These are phyloP conservation scores for Fusarium sp. DNA, from an alignment of 2,329 filamentous ascomycete species.

Conservation along the genomic window DNA sequence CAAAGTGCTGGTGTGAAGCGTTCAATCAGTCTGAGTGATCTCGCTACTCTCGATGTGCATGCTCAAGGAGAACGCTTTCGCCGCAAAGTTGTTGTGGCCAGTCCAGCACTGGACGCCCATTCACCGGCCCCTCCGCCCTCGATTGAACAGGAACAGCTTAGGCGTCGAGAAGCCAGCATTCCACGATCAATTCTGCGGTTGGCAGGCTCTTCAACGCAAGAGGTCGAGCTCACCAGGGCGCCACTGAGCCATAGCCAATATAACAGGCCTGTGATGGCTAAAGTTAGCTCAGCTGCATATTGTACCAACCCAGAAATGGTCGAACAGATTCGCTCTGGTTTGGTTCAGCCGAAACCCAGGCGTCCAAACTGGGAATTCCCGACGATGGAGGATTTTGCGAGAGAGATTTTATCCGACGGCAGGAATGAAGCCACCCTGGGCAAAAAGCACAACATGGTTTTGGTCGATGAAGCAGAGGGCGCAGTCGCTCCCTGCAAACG, in stretches of 20 bases:
- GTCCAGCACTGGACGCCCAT: conserved; percentile 45
- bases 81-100: conserved; percentile 54
- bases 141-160: conserved; percentile 55
- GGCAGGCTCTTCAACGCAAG: conserved; percentile 27
- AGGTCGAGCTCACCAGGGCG: conserved; percentile 4
- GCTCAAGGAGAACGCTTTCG: conserved; percentile 23
- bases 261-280: conserved; percentile 41
- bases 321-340: conserved; percentile 49
- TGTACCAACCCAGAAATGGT: conserved; percentile 40
- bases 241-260: conserved; percentile 43
- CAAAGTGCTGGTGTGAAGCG: not conserved
- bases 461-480: conserved; percentile 5
- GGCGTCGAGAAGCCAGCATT: conserved; percentile 50
- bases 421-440: not conserved
- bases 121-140: conserved; percentile 51
- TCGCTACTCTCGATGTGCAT: conserved; percentile 5
- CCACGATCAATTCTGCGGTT: conserved; percentile 56
- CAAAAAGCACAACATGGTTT: not conserved
- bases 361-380: conserved; percentile 38
- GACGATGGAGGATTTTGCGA: conserved; percentile 49
- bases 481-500: conserved; percentile 23
- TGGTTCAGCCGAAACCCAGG: conserved; percentile 35
- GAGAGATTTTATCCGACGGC: conserved; percentile 16
- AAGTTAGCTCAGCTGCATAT: conserved; percentile 7
- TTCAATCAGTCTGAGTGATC: not conserved